Base-by-base conservation (phyloP, 2,329 filamentous ascomycete species). In the Phoma sp. region DNA sequence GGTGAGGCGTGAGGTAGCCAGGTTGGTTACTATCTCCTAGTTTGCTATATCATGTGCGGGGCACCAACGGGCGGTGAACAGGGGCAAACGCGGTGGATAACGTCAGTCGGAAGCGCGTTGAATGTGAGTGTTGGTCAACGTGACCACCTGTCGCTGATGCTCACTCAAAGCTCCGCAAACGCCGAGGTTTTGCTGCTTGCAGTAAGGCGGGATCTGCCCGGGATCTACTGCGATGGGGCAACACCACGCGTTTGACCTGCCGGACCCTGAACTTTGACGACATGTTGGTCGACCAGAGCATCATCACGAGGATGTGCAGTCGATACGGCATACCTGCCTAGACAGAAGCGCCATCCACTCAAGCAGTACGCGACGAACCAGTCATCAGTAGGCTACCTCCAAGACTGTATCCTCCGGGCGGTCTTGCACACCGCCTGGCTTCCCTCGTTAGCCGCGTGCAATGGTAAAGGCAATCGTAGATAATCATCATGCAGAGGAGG, bases 1-100 rank as follows among this genome's bases (percentile, higher is more conserved):
- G 50, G 50, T 57, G 52, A 55, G 57, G 60, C 69, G 71, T 73
- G 67, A 68, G 68, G 58, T 57, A 68, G 72, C 72, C 72, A 75
- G 57, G 58, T 56, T 74, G 60, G n/a, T 32, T 47, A 25, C 32
- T 26, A 25, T 26, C 32, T 30, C 32, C 18, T 54, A 25, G 23
- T 40, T 20, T 37, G 28, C 21, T 34, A 36, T 38, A 21, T 33
- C 34, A 56, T 54, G 45, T 54, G 53, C 42, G 52, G 52, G 52
- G 46, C 52, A 56, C 15, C 40, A 7, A 26, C 34, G 40, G 52
- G 47, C 47, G 42, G 53, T 54, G 46, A 55, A 45, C 39, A 36
- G 36, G 26, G 42, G 53, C 37, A 50, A 39, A 42, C 42, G 42
- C 47, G 42, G 37, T 39, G 47, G 42, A 56, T 42, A 51, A 42